A percentile compares a stretch with the other conserved stretches of the same genome.
phyloP scores from a whole-genome alignment of 257 asterid genomes.

The Solanum bukasovii region DNA sequence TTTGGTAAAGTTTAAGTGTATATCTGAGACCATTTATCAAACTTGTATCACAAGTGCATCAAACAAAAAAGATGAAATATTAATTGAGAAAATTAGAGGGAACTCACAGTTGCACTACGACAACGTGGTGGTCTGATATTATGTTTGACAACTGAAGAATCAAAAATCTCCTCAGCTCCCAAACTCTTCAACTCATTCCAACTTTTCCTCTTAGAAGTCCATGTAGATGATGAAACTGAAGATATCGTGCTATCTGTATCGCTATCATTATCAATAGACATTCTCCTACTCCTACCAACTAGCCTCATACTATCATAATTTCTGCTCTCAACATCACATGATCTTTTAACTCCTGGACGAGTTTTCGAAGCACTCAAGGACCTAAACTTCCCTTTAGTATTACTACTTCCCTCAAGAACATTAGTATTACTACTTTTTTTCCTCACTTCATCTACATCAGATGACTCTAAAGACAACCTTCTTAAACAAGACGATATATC shows the following conservation, averaged over 20 bases:
- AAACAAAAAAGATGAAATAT: background rate
- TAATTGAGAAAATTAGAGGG: background rate
- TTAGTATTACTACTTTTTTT: background rate
- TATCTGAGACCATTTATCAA: background rate
- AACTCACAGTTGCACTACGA: slow-evolving; percentile 47
- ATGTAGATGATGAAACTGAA: slow-evolving; percentile 12
- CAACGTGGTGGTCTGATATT: slow-evolving; percentile 24
- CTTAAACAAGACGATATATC: slow-evolving; percentile 4
- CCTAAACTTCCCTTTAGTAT: slow-evolving; percentile 6
- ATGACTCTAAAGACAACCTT: slow-evolving; percentile 10
- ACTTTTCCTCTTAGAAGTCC: slow-evolving; percentile 45
- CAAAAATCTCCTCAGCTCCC: slow-evolving; percentile 37
- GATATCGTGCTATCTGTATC: slow-evolving; percentile 38
- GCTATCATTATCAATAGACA: slow-evolving; percentile 29
- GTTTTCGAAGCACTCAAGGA: slow-evolving; percentile 32
- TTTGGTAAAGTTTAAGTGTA: background rate
- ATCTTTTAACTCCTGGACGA: slow-evolving; percentile 8
- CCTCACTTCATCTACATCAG: slow-evolving; percentile 16
- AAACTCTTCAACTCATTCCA: slow-evolving; percentile 58
- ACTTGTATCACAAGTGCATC: background rate
- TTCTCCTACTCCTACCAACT: slow-evolving; percentile 1
- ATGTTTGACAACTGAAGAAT: slow-evolving; percentile 37
- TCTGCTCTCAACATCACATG: background rate
- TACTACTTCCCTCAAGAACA: background rate
- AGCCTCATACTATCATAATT: background rate